A percentile compares a stretch with the other conserved stretches of the same genome.
phyloP scores from a whole-genome alignment of 441 rosid genomes.

The Codiaeum variegatum region DNA sequence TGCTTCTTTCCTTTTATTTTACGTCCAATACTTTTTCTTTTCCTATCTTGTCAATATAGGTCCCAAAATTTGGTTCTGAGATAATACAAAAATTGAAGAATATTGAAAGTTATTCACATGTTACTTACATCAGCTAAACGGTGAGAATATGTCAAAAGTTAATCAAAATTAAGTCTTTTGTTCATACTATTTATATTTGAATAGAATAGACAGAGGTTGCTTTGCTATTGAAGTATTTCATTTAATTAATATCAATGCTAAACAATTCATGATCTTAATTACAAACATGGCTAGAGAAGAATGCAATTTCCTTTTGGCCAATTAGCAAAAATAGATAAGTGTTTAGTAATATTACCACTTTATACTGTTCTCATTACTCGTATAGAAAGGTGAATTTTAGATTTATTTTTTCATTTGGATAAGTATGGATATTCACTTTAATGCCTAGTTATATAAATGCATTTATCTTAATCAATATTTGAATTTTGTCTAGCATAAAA shows the following conservation, averaged over 20 bases:
- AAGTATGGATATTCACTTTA: not conserved
- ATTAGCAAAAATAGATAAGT: not conserved
- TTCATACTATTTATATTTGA: not conserved
- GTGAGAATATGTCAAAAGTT: conserved; percentile 34
- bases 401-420: conserved; percentile 2
- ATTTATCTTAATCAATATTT: conserved; percentile 1
- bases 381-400: conserved; percentile 51
- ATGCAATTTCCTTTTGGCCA: not conserved
- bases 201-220: not conserved
- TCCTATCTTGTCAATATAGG: conserved; percentile 33
- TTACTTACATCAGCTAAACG: conserved; percentile 95
- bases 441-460: not conserved
- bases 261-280: not conserved
- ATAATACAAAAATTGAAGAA: conserved; percentile 85
- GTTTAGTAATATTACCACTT: too few species aligned
- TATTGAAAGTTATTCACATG: conserved; percentile 85
- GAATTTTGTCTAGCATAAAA: conserved; percentile 48
- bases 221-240: not conserved
- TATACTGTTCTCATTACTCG: conserved; percentile 66
- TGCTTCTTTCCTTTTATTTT: not conserved
- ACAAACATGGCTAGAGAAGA: not conserved
- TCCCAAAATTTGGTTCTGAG: conserved; percentile 72
- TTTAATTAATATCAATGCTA: not conserved
- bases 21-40: not conserved
- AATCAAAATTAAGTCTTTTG: not conserved